Evolutionary conservation across 305 asterid species (phyloP).

Genomic region (Rubia balearica): DNA sequence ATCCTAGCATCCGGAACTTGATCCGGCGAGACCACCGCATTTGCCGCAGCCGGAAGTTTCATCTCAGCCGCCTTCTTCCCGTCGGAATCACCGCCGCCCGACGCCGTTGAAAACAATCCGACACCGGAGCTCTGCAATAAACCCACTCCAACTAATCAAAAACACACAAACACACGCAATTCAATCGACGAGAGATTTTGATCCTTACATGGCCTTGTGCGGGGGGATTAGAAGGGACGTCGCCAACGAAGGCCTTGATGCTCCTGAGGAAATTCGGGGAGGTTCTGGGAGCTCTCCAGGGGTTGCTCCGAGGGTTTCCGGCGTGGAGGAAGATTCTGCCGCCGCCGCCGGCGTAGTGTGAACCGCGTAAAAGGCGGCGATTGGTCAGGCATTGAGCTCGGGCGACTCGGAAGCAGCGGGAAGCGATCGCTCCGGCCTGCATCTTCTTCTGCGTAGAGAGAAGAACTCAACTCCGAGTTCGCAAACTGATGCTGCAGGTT

Average conservation of each 20-base stretch:
- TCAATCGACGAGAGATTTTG: not conserved
- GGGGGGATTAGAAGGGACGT: constrained; percentile 43
- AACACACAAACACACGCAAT: not conserved
- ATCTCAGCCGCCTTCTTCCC: constrained; percentile 25
- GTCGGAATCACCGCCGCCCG: constrained; percentile 17
- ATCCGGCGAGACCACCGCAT: constrained; percentile 28
- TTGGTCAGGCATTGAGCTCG: constrained; percentile 14
- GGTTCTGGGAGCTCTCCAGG: constrained; percentile 41
- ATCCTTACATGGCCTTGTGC: constrained; percentile 43
- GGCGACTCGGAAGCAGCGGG: constrained; percentile 25
- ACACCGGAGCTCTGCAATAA: constrained; percentile 27
- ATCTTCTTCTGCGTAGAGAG: constrained; percentile 3
- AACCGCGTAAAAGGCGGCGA: constrained; percentile 6
- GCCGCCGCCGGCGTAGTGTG: constrained; percentile 8
- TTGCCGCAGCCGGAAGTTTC: constrained; percentile 30
- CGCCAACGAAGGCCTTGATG: constrained; percentile 58
- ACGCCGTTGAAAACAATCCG: constrained; percentile 60
- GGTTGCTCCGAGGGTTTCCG: constrained; percentile 30
- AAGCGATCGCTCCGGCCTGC: constrained; percentile 25
- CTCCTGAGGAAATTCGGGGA: constrained; percentile 30
- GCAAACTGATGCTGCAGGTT: not conserved
- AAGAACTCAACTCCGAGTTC: not conserved
- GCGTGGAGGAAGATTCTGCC: constrained; percentile 15
- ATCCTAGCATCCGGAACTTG: constrained; percentile 53
- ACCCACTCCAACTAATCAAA: constrained; percentile 4